Evolutionary conservation across 2,329 filamentous ascomycete genomes (phyloP).

Genomic region (Claviceps humidiphila): DNA sequence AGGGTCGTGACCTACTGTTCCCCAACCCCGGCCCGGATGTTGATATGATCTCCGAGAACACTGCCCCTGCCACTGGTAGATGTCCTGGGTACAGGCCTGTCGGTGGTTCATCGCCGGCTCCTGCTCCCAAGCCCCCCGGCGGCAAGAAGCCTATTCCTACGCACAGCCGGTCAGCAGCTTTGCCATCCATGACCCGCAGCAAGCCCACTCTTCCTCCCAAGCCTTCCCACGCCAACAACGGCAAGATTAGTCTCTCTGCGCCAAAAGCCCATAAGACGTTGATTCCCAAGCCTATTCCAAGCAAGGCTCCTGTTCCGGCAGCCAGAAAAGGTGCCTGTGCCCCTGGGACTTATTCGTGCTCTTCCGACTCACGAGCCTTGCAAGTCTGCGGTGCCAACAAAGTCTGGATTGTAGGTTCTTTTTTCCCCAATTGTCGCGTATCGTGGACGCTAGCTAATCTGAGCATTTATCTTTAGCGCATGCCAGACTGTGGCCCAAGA

Average conservation of each 20-base stretch:
- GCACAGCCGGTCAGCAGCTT: not conserved
- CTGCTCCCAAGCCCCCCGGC: not conserved
- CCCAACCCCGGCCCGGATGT: constrained; percentile 51
- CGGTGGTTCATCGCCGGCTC: not conserved
- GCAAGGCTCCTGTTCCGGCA: not conserved
- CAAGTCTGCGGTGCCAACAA: constrained; percentile 1
- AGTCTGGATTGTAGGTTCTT: constrained; percentile 1
- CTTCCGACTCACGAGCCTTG: not conserved
- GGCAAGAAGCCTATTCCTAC: not conserved
- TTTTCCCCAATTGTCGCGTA: not conserved
- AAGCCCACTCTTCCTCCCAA: not conserved
- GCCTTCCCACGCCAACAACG: not conserved
- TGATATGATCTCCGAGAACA: constrained; percentile 21
- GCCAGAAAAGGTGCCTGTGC: not conserved
- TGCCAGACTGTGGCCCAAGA: not conserved
- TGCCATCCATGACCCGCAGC: not conserved
- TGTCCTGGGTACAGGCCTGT: constrained; percentile 10
- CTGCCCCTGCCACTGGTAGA: constrained; percentile 22
- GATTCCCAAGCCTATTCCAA: not conserved
- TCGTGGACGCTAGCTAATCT: not conserved
- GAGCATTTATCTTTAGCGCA: not conserved
- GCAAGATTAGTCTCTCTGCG: not conserved
- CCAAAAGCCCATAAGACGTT: not conserved
- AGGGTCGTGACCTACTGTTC: constrained; percentile 47
- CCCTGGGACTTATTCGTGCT: not conserved